Evolutionary conservation across 1,284 basidiomycete genomes (phyloP).

Genomic region (Ceratobasidium sp.): DNA sequence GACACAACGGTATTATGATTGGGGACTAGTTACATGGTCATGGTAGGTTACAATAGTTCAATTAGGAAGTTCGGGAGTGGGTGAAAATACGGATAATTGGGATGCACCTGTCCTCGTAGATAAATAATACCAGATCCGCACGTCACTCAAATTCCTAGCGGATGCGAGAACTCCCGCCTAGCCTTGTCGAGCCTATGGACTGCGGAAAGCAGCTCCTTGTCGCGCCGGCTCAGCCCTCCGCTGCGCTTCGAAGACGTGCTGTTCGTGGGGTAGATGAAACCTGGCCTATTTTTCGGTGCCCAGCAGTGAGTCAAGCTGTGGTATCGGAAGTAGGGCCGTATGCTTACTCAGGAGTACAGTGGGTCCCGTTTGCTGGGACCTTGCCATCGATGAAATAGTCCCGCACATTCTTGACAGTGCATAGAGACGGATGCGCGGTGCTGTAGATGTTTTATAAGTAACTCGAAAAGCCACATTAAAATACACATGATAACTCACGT

Average conservation of each 20-base stretch:
- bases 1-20: too few relatives aligned
- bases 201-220: slow-evolving; percentile 4
- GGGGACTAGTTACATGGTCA: too few relatives aligned
- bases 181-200: not conserved
- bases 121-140: too few relatives aligned
- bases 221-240: not conserved
- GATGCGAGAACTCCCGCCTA: not conserved
- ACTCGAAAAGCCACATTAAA: not conserved
- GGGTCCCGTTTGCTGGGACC: slow-evolving; percentile 49
- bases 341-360: slow-evolving; percentile 46
- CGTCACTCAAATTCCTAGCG: too few relatives aligned
- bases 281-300: slow-evolving; percentile 10
- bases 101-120: too few relatives aligned
- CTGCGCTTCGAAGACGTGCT: slow-evolving; percentile 5
- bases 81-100: too few relatives aligned
- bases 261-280: slow-evolving; percentile 29
- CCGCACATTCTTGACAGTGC: slow-evolving; percentile 49
- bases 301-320: not conserved
- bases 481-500: slow-evolving; percentile 27
- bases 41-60: too few relatives aligned
- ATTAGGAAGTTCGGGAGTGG: too few relatives aligned
- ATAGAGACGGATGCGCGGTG: slow-evolving; percentile 51
- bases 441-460: too few relatives aligned
- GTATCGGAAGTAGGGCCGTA: not conserved
- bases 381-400: slow-evolving; percentile 51